Evolutionary conservation across 73 alveolate species (phyloP), one percentile per base, ranked within the genome.

Genomic region (Diophrys sp.): DNA sequence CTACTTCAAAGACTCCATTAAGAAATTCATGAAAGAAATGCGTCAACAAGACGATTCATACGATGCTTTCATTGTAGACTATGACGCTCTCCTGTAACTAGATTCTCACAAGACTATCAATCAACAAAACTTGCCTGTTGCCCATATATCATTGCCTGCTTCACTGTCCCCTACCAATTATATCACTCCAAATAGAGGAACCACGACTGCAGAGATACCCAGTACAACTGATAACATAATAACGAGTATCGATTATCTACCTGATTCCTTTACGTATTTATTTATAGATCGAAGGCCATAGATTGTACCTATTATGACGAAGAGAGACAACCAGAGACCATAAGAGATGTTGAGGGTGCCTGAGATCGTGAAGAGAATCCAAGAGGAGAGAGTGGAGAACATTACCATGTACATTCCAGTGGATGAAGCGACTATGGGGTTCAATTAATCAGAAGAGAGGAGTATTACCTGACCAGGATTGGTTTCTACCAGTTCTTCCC

Each of bases 341-440:
- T 71, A 71, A 1, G 18, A 31, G 32, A 71, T 31, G 14, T 1
- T 2, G 18, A 71, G 66, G 23, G 14, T 30, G 1, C 68, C 79
- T 1, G 55, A 33, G 18, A 68, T 27, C 18, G 18, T 1, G 54
- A 27, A 29, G 28, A 68, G 54, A 2, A 68, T 11, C 56, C 75
- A 27, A 33, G 25, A 27, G 25, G 55, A 25, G 1, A 79, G 31
- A 0, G 93, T 86, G 23, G 89, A 79, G 67, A 73, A 67, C 54
- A 80, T 27, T 25, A 79, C 78, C 89, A 86, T 73, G 70, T 86
- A 86, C 87, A 86, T 86, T 31, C 87, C 87, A 33, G 93, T 86
- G 1, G 93, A 54, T 18, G 85, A 67, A 0, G 93, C 56, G 1
- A 86, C 93, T 18, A 76, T 26, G 0, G 93, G 93, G 31, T 85